Conservation (phyloP, 1,284 basidiomycete genomes). For the Pseudozyma pruni region DNA sequence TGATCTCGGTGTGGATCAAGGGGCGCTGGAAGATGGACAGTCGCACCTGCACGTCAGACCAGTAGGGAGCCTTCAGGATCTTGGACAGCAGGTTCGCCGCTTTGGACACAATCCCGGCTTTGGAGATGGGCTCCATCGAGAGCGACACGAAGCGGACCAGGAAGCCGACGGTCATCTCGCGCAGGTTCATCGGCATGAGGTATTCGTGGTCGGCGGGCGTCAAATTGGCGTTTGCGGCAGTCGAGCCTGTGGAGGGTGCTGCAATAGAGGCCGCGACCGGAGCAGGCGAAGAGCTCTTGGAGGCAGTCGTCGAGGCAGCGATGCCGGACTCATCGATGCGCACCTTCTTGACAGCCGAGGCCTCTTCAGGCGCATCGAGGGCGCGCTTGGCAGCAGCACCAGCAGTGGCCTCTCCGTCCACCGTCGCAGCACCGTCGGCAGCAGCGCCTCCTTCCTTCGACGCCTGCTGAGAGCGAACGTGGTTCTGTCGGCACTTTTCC, state of each 20-base stretch:
- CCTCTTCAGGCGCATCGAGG: constrained; percentile 33
- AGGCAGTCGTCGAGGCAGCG: constrained; percentile 54
- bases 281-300: constrained; percentile 62
- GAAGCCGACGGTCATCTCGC: constrained; percentile 82
- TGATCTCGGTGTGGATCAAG: constrained; percentile 73
- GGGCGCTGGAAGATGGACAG: constrained; percentile 73
- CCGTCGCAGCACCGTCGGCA: constrained; percentile 5
- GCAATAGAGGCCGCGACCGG: constrained; percentile 18
- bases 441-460: constrained; percentile 4
- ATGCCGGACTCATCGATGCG: constrained; percentile 70
- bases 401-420: constrained; percentile 14
- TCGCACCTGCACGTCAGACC: constrained; percentile 94
- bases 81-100: constrained; percentile 83
- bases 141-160: constrained; percentile 86
- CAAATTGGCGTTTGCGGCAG: constrained; percentile 9
- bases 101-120: constrained; percentile 77
- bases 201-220: constrained; percentile 53
- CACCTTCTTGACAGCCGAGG: constrained; percentile 69
- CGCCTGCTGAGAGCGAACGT: constrained; percentile 64
- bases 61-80: constrained; percentile 83
- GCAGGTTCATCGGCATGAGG: constrained; percentile 57
- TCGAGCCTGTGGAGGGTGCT: background rate
- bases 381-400: constrained; percentile 27
- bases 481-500: constrained; percentile 68
- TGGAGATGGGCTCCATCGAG: constrained; percentile 76